Base-by-base conservation (phyloP, 2,329 filamentous ascomycete species). In the Helotiales sp. region DNA sequence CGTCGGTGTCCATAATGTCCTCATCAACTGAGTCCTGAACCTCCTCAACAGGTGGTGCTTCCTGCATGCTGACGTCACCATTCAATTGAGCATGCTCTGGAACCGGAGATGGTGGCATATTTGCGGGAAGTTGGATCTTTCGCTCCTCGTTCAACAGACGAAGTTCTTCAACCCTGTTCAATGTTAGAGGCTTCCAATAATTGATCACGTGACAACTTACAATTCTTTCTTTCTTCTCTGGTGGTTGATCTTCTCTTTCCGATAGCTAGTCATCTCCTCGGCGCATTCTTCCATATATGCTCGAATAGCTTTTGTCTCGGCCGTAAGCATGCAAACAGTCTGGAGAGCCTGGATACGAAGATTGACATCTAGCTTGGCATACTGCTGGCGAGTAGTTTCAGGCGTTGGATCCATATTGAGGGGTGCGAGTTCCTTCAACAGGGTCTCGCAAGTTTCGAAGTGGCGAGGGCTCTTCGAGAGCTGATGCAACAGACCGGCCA, bases 181-280 rank as follows among this genome's bases (percentile, higher is more conserved):
- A 54, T 11, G 75, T 82, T 69, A 82, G 75, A 28, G 60, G 30
- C 47, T 50, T 24, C 43, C 8, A 2, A 26, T 2, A 11, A 11
- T 7, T 3, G 13, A 45, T 64, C 65, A 70, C 60, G 66, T 66
- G 66, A 61, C 24, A 26, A 85, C 87, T 79, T 82, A 89, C 86
- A 83, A 82, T 78, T 86, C 84, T 72, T 89, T 89, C 70, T 91
- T 89, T 73, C 91, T 88, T 71, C 93, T 88, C 80, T 98, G 95
- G 80, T 89, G 91, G 71, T 97, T 93, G 69, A 97, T 97, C 82
- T 97, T 97, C 77, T 96, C 92, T 79, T 99, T 99, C 59, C 96
- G 90, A 76, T 96, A 93, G 63, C 89, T 88, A 1, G 96, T 99
- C 94, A 98, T 97, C 63, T 93, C 92, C 76, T 95, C 92, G 71